Percentiles rank a stretch among this genome's conserved stretches.
Conservation (phyloP, 257 asterid species). For the Paulownia fortunei region DNA sequence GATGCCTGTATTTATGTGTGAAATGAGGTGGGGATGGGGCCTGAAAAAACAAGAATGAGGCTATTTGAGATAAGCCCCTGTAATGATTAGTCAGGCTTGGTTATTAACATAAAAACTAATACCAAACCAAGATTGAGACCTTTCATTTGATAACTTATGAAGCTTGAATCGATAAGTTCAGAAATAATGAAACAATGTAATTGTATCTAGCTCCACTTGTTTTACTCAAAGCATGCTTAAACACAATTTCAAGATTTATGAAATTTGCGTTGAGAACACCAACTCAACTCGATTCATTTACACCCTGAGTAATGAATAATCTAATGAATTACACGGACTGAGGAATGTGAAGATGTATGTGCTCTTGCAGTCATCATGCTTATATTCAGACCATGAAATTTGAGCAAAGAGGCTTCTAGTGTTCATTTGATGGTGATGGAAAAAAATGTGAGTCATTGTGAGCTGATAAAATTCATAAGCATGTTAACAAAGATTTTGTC, state of each 20-base stretch:
- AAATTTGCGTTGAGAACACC: not conserved
- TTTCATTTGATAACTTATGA: not conserved
- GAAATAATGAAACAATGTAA: constrained; percentile 1
- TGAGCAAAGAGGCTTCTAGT: not conserved
- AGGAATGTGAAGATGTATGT: not conserved
- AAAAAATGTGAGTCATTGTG: not conserved
- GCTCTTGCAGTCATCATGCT: not conserved
- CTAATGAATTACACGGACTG: not conserved
- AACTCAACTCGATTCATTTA: not conserved
- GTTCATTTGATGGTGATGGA: not conserved
- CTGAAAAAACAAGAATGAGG: not conserved
- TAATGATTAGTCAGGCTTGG: not conserved
- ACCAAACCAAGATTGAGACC: not conserved
- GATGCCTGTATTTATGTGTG: constrained; percentile 3
- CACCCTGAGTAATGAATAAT: not conserved
- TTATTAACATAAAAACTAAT: not conserved
- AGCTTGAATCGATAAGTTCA: not conserved
- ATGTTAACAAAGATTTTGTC: not conserved
- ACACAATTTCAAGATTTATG: not conserved
- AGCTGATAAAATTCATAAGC: not conserved
- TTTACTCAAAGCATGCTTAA: not conserved
- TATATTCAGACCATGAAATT: not conserved
- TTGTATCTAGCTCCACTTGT: constrained; percentile 12
- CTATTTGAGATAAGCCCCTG: not conserved
- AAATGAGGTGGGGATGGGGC: not conserved